Percentiles rank a stretch among this genome's conserved stretches.
phyloP scores from a whole-genome alignment of 495 filamentous ascomycete genomes.

The Cairneyella variabilis region DNA sequence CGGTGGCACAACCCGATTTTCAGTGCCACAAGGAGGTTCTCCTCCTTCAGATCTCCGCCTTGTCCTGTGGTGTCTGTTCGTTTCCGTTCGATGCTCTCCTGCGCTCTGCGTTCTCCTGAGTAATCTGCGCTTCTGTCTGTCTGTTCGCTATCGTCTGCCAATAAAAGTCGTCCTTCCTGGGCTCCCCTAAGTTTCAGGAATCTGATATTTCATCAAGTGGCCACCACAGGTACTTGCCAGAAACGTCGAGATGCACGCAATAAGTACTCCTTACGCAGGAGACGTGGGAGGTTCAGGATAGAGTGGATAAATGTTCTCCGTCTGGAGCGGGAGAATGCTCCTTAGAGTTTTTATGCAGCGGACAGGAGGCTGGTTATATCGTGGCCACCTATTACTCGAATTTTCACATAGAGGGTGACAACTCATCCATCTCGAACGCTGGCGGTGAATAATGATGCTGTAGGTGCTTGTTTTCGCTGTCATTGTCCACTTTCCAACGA shows the following conservation, averaged over 20 bases:
- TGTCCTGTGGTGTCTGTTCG: neutral
- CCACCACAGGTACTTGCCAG: too few species aligned
- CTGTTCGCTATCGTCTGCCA: too few species aligned
- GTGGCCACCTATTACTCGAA: conserved; percentile 12
- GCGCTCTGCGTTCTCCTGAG: neutral
- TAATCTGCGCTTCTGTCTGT: neutral
- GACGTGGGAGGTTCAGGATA: neutral
- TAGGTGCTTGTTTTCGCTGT: neutral
- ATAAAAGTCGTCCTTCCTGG: too few species aligned
- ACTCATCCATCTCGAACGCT: neutral
- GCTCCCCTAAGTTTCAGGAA: too few species aligned
- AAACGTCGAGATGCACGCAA: too few species aligned
- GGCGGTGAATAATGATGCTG: conserved; percentile 12
- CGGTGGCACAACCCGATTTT: neutral
- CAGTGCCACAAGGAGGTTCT: neutral
- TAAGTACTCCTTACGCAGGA: too few species aligned
- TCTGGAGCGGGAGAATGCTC: neutral
- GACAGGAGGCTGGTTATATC: conserved; percentile 21
- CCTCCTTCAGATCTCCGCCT: neutral
- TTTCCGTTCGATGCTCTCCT: neutral
- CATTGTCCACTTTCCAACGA: conserved; percentile 10
- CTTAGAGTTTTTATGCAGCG: too few species aligned
- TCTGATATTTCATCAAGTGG: too few species aligned
- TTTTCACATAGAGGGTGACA: neutral
- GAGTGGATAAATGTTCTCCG: neutral